These are phyloP conservation scores for Atractiella rhizophila DNA, from an alignment of 768 basidiomycete genomes.

Conservation along the genomic window DNA sequence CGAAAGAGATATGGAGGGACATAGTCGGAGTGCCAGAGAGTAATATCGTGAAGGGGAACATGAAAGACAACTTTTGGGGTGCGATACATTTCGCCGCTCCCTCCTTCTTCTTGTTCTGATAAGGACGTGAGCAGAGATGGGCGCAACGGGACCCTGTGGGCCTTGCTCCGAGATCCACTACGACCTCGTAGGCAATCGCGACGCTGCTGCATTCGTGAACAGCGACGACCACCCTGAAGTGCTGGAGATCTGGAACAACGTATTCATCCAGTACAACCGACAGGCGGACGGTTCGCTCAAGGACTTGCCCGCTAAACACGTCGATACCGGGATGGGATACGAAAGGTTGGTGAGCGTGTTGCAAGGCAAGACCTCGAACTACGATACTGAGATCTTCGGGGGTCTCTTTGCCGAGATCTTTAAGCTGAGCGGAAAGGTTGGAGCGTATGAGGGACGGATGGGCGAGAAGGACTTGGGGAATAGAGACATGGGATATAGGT, in stretches of 20 bases:
- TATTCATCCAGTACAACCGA: slow-evolving; percentile 96
- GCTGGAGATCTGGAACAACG: slow-evolving; percentile 98
- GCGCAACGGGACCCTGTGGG: slow-evolving; percentile 88
- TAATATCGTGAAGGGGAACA: slow-evolving; percentile 75
- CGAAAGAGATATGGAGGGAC: slow-evolving; percentile 62
- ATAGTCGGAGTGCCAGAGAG: slow-evolving; percentile 67
- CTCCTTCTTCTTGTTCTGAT: neutral
- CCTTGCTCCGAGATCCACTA: slow-evolving; percentile 95
- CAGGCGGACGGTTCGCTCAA: slow-evolving; percentile 63
- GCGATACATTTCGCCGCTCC: neutral
- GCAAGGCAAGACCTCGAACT: slow-evolving; percentile 78
- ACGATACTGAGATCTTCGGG: slow-evolving; percentile 84
- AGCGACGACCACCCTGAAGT: slow-evolving; percentile 91
- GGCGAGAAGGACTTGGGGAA: slow-evolving; percentile 87
- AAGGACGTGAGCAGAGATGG: too few relatives aligned
- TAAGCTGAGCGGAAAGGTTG: slow-evolving; percentile 62
- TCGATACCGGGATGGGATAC: slow-evolving; percentile 98
- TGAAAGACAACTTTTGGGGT: slow-evolving; percentile 99
- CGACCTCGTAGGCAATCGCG: slow-evolving; percentile 91
- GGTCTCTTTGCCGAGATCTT: slow-evolving; percentile 72
- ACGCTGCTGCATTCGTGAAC: slow-evolving; percentile 79
- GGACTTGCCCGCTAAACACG: slow-evolving; percentile 66
- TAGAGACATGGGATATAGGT: slow-evolving; percentile 89
- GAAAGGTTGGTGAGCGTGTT: slow-evolving; percentile 85
- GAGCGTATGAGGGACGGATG: slow-evolving; percentile 70